Percentiles rank a stretch among this genome's conserved stretches.
Evolutionary conservation across 129 eudicot genomes (phyloP).

Genomic region (Rutidosis leptorrhynchoides): DNA sequence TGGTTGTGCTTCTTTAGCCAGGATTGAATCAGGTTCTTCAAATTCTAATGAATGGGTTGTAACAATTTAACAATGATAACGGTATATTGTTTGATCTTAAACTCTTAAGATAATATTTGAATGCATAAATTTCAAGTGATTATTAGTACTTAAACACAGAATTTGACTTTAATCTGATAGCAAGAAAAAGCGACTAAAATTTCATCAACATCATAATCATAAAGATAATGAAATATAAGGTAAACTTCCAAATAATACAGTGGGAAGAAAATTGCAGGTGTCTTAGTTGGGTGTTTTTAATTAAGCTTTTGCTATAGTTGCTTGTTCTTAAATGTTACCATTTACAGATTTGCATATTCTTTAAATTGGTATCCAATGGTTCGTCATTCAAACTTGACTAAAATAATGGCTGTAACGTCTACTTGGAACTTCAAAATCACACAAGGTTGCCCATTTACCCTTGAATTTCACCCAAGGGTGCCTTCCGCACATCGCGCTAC

Average conservation of each 20-base stretch:
- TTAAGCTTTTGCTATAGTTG: background rate
- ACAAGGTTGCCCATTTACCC: too few relatives aligned
- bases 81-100: background rate
- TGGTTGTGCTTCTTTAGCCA: background rate
- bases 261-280: background rate
- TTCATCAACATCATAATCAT: too few relatives aligned
- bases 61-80: background rate
- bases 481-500: too few relatives aligned
- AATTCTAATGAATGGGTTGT: background rate
- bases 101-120: background rate
- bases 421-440: constrained; percentile 16
- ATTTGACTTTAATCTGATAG: too few relatives aligned
- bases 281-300: background rate
- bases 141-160: too few relatives aligned
- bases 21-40: background rate
- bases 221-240: too few relatives aligned
- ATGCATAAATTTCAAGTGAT: background rate
- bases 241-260: too few relatives aligned
- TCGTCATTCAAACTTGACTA: constrained; percentile 6
- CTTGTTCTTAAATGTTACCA: background rate
- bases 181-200: too few relatives aligned
- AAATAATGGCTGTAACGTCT: background rate
- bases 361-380: background rate
- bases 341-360: constrained; percentile 5
- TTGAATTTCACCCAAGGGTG: too few relatives aligned